Percentiles rank a stretch among this genome's conserved stretches.
phyloP scores from a whole-genome alignment of 208 protist species.

The Entamoeba invadens region DNA sequence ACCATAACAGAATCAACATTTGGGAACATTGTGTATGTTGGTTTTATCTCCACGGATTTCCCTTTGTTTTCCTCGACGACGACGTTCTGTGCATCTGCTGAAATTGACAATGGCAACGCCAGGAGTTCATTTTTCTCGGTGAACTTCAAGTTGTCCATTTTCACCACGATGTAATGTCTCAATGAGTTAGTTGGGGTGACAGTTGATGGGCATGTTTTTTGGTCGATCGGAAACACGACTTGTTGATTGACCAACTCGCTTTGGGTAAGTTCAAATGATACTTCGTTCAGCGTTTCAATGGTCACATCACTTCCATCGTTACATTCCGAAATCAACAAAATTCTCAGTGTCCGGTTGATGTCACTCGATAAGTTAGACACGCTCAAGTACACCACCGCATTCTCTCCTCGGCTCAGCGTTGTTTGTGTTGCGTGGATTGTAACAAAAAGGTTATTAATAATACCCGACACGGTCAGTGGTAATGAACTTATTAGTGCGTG shows the following conservation, averaged over 20 bases:
- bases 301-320: neutral
- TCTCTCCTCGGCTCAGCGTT: neutral
- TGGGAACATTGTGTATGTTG: neutral
- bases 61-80: neutral
- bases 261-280: neutral
- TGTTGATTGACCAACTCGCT: neutral
- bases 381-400: neutral
- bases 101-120: neutral
- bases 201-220: neutral
- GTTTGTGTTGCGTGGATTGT: neutral
- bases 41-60: neutral
- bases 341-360: neutral
- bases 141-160: neutral
- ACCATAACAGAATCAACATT: neutral
- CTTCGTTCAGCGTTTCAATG: neutral
- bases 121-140: neutral
- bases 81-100: neutral
- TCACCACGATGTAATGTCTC: neutral
- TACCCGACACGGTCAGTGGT: neutral
- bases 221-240: neutral
- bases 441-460: neutral
- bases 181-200: neutral
- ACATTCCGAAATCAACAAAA: neutral
- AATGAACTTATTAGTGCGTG: neutral
- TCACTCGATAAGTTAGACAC: neutral